A percentile compares a stretch with the other conserved stretches of the same genome.
Evolutionary conservation across 2,329 filamentous ascomycete genomes (phyloP).

Genomic region (Pyrenochaeta sp.): DNA sequence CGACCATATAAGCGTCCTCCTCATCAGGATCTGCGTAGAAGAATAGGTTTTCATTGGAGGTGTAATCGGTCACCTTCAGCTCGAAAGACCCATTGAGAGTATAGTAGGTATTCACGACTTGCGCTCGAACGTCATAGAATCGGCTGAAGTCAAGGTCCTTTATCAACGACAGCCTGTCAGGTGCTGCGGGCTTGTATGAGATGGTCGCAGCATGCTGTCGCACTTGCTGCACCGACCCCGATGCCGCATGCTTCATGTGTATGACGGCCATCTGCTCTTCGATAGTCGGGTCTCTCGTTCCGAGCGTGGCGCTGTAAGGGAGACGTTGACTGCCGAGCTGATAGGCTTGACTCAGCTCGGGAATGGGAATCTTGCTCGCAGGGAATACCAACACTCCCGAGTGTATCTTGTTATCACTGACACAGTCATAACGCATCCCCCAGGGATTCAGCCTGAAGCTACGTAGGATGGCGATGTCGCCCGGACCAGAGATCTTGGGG

Average conservation of each 20-base stretch:
- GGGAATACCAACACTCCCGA: conserved; percentile 28
- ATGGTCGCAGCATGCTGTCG: conserved; percentile 21
- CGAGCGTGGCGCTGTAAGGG: conserved; percentile 8
- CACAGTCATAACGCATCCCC: conserved; percentile 23
- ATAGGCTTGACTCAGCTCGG: conserved; percentile 27
- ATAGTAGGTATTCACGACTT: conserved; percentile 69
- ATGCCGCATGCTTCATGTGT: conserved; percentile 31
- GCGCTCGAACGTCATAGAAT: conserved; percentile 75
- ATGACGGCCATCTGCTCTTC: conserved; percentile 38
- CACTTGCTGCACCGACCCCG: conserved; percentile 18
- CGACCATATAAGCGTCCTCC: conserved; percentile 26
- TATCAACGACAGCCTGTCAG: conserved; percentile 61
- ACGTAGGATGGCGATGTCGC: conserved; percentile 72
- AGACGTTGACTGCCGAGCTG: conserved; percentile 26
- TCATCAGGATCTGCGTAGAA: conserved; percentile 56
- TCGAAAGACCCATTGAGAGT: conserved; percentile 47
- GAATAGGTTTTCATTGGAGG: conserved; percentile 67
- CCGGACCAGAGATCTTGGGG: conserved; percentile 56
- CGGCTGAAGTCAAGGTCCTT: conserved; percentile 64
- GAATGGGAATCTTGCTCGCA: conserved; percentile 24
- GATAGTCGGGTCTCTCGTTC: conserved; percentile 13
- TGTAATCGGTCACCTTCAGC: conserved; percentile 38
- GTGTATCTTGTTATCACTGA: conserved; percentile 2
- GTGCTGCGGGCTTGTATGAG: conserved; percentile 7
- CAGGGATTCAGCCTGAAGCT: conserved; percentile 31